Base-by-base conservation (phyloP, 2,329 filamentous ascomycete genomes). In the Pseudocercospora fijiensis region DNA sequence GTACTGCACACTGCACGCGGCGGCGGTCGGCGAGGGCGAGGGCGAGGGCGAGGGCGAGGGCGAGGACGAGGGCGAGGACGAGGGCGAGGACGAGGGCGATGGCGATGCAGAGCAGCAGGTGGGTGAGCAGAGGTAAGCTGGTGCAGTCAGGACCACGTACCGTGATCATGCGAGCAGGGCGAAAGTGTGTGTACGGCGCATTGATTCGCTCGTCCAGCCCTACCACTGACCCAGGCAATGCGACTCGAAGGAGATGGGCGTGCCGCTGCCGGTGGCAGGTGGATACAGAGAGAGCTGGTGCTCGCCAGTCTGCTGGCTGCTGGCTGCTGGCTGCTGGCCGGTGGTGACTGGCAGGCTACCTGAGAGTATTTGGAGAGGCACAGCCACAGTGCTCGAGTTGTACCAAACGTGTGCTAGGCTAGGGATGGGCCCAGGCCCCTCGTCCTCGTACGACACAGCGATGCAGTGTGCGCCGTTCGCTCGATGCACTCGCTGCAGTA, bases 181-280 rank as follows among this genome's bases (percentile, higher is more conserved):
- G 43, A 57, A 28, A 60, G 55, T 27, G 53, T 30, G 45, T 60
- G 51, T 57, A 53, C 56, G 52, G 58, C 59, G 53, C 62, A 64
- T 57, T 62, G 63, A 65, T 67, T 60, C 61, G 65, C 61, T 64
- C 60, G 18, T 16, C 57, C 67, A 68, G 67, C 67, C 64, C 60
- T 65, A 66, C 66, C 64, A 59, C 26, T 53, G 55, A 58, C 47
- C 52, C 58, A 55, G 55, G 65, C 62, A 59, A 63, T 67, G 62
- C 62, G 65, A 55, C 57, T 63, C 56, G 62, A 62, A 62, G 60
- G 62, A 37, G 43, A 57, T 53, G 49, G 49, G 49, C 49, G 49
- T 33, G 10, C 30, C 30, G 30, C n/a, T 47, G 41, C 41, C 41
- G 28, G 64, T 59, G 30, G 57, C 52, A 43, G 56, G 62, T 55